Conservation (phyloP, 1,139 yeast genomes). For the Waltiozyma sp. region DNA sequence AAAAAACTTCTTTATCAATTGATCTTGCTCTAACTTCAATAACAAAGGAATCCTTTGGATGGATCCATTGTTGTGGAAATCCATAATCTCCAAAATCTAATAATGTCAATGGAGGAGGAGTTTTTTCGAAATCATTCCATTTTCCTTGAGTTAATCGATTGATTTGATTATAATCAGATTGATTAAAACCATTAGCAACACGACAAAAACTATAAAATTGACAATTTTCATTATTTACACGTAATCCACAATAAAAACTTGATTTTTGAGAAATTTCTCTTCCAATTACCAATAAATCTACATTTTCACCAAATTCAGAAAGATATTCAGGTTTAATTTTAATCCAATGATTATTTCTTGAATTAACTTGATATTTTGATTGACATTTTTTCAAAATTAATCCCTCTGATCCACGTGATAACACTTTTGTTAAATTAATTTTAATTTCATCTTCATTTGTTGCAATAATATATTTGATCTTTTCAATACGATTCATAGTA, state of each 20-base stretch:
- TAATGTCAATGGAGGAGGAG: conserved; percentile 29
- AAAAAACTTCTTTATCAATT: conserved; percentile 34
- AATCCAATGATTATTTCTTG: conserved; percentile 57
- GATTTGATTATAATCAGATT: conserved; percentile 49
- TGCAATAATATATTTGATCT: conserved; percentile 37
- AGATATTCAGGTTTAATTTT: conserved; percentile 88
- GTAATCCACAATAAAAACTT: conserved; percentile 64
- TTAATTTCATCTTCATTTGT: conserved; percentile 41
- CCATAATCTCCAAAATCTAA: conserved; percentile 45
- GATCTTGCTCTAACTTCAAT: conserved; percentile 82
- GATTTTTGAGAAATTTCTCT: conserved; percentile 66
- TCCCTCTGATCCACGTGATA: conserved; percentile 68
- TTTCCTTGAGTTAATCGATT: conserved; percentile 45
- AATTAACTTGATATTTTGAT: conserved; percentile 50
- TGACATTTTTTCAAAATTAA: conserved; percentile 59
- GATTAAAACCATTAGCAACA: conserved; percentile 78
- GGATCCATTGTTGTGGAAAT: conserved; percentile 66
- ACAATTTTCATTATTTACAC: conserved; percentile 28
- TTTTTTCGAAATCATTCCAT: conserved; percentile 40
- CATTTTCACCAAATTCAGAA: conserved; percentile 75
- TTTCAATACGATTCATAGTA: conserved; percentile 42
- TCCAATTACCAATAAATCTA: conserved; percentile 75
- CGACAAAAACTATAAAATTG: conserved; percentile 55
- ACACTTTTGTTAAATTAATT: conserved; percentile 43
- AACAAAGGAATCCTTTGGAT: conserved; percentile 67